Percentiles rank a stretch among this genome's conserved stretches.
Evolutionary conservation across 306 rosid species (phyloP).

Genomic region (Castanea crenata): DNA sequence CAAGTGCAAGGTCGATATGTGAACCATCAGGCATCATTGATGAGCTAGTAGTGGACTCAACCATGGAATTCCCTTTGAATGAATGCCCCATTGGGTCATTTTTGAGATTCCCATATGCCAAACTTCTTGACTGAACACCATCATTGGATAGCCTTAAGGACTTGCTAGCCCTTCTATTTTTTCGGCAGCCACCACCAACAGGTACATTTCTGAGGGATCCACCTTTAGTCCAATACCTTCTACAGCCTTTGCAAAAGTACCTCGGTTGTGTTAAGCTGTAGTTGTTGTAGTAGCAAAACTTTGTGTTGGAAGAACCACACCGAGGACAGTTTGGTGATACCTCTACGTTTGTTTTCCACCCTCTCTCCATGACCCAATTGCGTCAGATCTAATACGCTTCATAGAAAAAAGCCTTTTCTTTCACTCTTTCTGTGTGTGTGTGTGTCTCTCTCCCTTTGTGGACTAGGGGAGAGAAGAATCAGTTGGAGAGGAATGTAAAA

Average conservation of each 20-base stretch:
- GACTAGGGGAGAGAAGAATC: constrained; percentile 5
- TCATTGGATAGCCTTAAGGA: constrained; percentile 22
- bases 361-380: constrained; percentile 53
- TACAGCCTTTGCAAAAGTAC: constrained; percentile 78
- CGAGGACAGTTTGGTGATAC: constrained; percentile 71
- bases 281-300: constrained; percentile 85
- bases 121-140: neutral
- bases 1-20: constrained; percentile 71
- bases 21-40: constrained; percentile 43
- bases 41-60: constrained; percentile 31
- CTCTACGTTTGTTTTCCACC: constrained; percentile 61
- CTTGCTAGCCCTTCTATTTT: constrained; percentile 30
- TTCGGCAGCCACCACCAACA: constrained; percentile 56
- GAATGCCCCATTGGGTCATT: constrained; percentile 5
- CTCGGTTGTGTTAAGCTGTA: constrained; percentile 82
- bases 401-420: constrained; percentile 11
- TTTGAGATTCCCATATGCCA: neutral
- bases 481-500: constrained; percentile 20
- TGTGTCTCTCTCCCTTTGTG: neutral
- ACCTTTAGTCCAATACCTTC: constrained; percentile 86
- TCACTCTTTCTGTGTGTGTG: neutral
- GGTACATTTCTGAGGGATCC: constrained; percentile 81
- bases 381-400: constrained; percentile 29
- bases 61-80: constrained; percentile 12
- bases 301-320: constrained; percentile 77